Evolutionary conservation across 208 protist species (phyloP).

Genomic region (Acanthamoeba lenticulata): DNA sequence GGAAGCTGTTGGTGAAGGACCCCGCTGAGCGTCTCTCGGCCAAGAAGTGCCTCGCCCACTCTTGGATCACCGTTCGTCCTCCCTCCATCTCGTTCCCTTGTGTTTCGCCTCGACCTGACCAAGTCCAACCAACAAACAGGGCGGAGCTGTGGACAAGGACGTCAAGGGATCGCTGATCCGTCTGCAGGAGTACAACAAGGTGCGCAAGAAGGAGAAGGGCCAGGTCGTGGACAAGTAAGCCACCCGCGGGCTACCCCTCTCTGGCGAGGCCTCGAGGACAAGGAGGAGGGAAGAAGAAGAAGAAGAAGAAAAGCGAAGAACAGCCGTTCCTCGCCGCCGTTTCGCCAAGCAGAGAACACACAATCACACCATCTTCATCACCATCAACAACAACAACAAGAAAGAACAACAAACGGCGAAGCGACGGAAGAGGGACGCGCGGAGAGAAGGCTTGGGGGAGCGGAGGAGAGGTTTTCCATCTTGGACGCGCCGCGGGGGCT

Average conservation of each 20-base stretch:
- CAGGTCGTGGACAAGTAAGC: slow-evolving; percentile 53
- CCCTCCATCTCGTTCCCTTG: background rate
- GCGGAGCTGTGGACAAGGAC: slow-evolving; percentile 45
- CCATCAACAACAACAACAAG: too few species aligned
- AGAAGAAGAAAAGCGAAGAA: background rate
- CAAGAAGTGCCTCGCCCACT: slow-evolving; percentile 78
- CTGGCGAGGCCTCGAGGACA: background rate
- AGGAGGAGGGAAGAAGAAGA: background rate
- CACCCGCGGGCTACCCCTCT: background rate
- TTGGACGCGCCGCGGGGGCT: background rate
- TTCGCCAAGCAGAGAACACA: too few species aligned
- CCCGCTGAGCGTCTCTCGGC: slow-evolving; percentile 78
- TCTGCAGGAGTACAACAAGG: slow-evolving; percentile 65
- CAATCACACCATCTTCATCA: too few species aligned
- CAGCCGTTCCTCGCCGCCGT: too few species aligned
- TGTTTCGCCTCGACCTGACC: background rate
- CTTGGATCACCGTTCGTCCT: slow-evolving; percentile 75
- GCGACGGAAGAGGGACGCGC: too few species aligned
- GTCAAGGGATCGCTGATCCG: slow-evolving; percentile 63
- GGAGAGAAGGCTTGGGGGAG: background rate
- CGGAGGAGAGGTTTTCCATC: background rate
- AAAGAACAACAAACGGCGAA: too few species aligned
- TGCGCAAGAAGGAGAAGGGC: slow-evolving; percentile 61
- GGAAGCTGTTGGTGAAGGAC: slow-evolving; percentile 78
- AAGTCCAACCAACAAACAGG: too few species aligned